Conservation (phyloP, 495 filamentous ascomycete genomes). For the Haplographium delicatum region DNA sequence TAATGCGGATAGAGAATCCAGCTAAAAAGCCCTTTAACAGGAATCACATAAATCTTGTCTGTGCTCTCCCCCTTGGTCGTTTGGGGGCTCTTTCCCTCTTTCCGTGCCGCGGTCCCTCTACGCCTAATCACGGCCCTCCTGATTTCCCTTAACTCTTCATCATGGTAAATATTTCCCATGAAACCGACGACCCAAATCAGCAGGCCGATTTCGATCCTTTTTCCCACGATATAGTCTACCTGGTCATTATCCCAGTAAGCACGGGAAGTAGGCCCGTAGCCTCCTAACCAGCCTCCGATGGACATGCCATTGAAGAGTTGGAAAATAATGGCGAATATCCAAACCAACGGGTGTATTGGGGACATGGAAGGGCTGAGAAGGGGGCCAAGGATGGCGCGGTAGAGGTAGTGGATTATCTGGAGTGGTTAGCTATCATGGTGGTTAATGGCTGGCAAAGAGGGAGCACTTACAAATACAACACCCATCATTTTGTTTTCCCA, state of each 20-base stretch:
- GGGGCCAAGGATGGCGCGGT: constrained; percentile 80
- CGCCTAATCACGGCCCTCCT: no score
- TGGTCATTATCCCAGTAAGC: constrained; percentile 46
- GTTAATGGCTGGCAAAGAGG: constrained; percentile 23
- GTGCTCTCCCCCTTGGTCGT: constrained; percentile 37
- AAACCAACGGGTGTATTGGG: constrained; percentile 67
- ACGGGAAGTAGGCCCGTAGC: constrained; percentile 61
- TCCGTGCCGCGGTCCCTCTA: constrained; percentile 46
- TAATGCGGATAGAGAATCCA: constrained; percentile 89
- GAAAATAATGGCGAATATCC: constrained; percentile 56
- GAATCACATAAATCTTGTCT: constrained; percentile 87
- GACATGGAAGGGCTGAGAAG: constrained; percentile 86
- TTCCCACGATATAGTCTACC: constrained; percentile 5
- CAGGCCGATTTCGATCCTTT: constrained; percentile 40
- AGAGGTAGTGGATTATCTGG: constrained; percentile 70
- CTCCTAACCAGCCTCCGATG: constrained; percentile 75
- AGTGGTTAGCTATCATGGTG: constrained; percentile 12
- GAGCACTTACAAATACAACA: constrained; percentile 48
- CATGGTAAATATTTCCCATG: constrained; percentile 74
- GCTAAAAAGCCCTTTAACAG: constrained; percentile 73
- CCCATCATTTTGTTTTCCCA: constrained; percentile 65
- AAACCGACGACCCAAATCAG: constrained; percentile 64
- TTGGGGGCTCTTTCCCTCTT: constrained; percentile 33
- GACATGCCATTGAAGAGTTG: constrained; percentile 74
- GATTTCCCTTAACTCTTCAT: constrained; percentile 74